Percentiles rank a stretch among this genome's conserved stretches.
phyloP scores from a whole-genome alignment of 768 basidiomycete genomes.

The Termitomyces titanicus region DNA sequence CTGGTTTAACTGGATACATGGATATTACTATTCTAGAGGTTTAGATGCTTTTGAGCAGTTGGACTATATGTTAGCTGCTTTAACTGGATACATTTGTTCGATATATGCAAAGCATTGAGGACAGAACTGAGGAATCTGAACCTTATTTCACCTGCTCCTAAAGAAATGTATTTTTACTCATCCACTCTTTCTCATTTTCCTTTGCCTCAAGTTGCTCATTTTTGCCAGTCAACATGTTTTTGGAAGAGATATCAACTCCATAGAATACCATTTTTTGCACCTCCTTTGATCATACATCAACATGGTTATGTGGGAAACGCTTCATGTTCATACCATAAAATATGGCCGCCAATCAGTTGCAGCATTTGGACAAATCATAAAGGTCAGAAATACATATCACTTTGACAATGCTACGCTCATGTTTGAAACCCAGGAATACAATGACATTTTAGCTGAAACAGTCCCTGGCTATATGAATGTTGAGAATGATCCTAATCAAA shows the following conservation, averaged over 20 bases:
- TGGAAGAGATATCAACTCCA: not conserved
- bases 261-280: slow-evolving; percentile 24
- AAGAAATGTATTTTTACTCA: no score
- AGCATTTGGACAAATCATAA: slow-evolving; percentile 15
- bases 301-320: slow-evolving; percentile 14
- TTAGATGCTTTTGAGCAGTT: no score
- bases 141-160: no score
- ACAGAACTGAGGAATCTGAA: no score
- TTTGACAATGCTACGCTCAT: no score
- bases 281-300: slow-evolving; percentile 23
- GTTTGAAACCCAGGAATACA: not conserved
- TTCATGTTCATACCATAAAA: slow-evolving; percentile 32
- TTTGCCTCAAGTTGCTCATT: not conserved
- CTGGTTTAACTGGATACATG: no score
- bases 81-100: no score
- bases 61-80: no score
- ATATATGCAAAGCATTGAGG: no score
- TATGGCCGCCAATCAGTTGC: slow-evolving; percentile 18
- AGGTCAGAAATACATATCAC: slow-evolving; percentile 16
- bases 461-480: not conserved
- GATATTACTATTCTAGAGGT: no score
- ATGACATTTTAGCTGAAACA: not conserved
- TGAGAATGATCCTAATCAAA: not conserved
- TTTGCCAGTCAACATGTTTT: not conserved
- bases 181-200: no score